A percentile compares a stretch with the other conserved stretches of the same genome.
Evolutionary conservation across 805 yeast genomes (phyloP).

Genomic region (Groenewaldozyma tartarivorans): DNA sequence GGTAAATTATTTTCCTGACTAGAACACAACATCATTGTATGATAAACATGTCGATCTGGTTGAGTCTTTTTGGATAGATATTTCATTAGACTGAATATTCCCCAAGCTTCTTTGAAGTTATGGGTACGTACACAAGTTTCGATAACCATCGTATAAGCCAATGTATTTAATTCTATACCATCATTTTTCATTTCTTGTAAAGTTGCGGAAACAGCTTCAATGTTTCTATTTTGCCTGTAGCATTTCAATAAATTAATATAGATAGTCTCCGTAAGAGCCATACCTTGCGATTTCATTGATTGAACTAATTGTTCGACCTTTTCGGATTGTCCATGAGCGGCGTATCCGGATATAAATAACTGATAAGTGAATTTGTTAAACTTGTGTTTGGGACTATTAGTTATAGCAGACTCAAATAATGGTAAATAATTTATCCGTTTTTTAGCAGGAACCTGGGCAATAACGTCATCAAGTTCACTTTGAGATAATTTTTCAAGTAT

Average conservation of each 20-base stretch:
- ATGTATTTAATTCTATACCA: constrained; percentile 9
- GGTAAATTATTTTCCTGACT: constrained; percentile 56
- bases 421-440: constrained; percentile 16
- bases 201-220: constrained; percentile 15
- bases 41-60: constrained; percentile 63
- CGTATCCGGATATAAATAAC: constrained; percentile 24
- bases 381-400: constrained; percentile 8
- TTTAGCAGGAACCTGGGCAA: constrained; percentile 20
- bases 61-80: constrained; percentile 55
- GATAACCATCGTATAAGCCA: constrained; percentile 46
- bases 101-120: constrained; percentile 51
- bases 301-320: constrained; percentile 17
- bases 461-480: constrained; percentile 19
- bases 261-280: constrained; percentile 20
- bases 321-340: constrained; percentile 19
- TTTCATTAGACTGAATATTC: constrained; percentile 77
- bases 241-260: constrained; percentile 27
- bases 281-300: constrained; percentile 15
- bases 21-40: constrained; percentile 59
- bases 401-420: constrained; percentile 18
- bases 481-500: not conserved
- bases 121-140: constrained; percentile 48
- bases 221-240: constrained; percentile 19
- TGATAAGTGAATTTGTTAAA: constrained; percentile 15
- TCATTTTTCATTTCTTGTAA: constrained; percentile 11